phyloP scores from a whole-genome alignment of 768 basidiomycete genomes.

The Mrakia frigida region DNA sequence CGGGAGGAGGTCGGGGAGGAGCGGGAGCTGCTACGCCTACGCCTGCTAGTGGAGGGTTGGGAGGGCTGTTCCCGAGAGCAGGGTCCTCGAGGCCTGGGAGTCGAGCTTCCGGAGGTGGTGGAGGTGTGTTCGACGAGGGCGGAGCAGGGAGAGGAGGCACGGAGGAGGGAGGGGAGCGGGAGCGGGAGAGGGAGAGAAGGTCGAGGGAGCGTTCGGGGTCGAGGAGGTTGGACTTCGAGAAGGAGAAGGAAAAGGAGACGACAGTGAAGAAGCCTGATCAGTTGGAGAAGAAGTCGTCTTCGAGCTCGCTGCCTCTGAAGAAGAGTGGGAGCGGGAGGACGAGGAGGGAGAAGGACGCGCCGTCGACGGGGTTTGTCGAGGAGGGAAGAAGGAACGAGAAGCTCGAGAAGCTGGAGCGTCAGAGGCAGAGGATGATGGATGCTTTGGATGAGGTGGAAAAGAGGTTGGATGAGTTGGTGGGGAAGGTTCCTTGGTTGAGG shows the following conservation, averaged over 20 bases:
- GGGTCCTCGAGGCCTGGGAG: neutral
- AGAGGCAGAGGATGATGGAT: neutral
- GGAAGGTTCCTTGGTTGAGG: neutral
- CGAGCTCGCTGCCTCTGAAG: neutral
- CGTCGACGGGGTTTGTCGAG: neutral
- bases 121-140: neutral
- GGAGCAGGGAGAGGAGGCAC: neutral
- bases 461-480: neutral
- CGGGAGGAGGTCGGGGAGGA: neutral
- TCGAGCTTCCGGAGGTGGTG: neutral
- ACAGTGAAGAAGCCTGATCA: too few relatives aligned
- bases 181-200: neutral
- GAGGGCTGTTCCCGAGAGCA: neutral
- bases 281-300: too few relatives aligned
- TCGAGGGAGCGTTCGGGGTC: neutral
- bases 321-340: neutral
- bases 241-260: neutral
- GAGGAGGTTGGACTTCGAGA: constrained; percentile 6
- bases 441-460: constrained; percentile 1
- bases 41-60: neutral
- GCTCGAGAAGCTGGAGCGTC: neutral
- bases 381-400: neutral
- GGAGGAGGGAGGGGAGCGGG: neutral
- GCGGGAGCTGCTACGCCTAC: neutral
- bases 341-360: too few relatives aligned